A percentile compares a stretch with the other conserved stretches of the same genome.
Conservation (phyloP, 2,329 filamentous ascomycete genomes). For the Ophiognomonia clavigignenti-juglandacearum region DNA sequence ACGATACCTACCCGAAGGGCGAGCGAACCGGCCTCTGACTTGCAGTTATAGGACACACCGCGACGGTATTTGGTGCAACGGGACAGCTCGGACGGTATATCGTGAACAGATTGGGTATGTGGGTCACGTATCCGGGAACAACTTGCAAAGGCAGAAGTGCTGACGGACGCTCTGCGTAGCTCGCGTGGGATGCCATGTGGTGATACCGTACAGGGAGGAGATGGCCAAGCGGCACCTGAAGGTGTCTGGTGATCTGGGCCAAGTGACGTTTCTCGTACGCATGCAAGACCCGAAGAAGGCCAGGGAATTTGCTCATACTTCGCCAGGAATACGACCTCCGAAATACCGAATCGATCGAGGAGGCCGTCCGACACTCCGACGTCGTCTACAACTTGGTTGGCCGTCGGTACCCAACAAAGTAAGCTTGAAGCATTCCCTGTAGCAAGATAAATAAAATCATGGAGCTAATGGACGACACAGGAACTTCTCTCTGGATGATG, state of each 20-base stretch:
- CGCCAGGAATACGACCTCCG: constrained; percentile 83
- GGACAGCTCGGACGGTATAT: constrained; percentile 96
- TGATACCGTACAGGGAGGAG: constrained; percentile 92
- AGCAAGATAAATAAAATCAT: not conserved
- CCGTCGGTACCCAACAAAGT: constrained; percentile 95
- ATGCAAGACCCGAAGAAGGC: no score
- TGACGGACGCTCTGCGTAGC: constrained; percentile 48
- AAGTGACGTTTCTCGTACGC: constrained; percentile 77
- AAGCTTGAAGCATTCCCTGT: constrained; percentile 25
- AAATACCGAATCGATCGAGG: constrained; percentile 93
- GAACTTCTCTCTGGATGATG: constrained; percentile 91
- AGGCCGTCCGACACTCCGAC: constrained; percentile 93
- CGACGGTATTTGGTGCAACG: constrained; percentile 95
- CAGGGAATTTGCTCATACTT: constrained; percentile 13
- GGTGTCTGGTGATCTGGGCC: constrained; percentile 88
- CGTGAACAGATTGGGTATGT: constrained; percentile 79
- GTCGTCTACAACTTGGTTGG: constrained; percentile 96
- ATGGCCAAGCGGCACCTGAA: constrained; percentile 98
- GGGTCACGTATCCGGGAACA: constrained; percentile 14
- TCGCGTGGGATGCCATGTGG: constrained; percentile 87
- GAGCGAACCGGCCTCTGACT: constrained; percentile 10
- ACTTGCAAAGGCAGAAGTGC: constrained; percentile 4
- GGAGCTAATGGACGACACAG: constrained; percentile 34
- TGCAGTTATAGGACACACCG: constrained; percentile 72
- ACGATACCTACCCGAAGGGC: not conserved